Evolutionary conservation across 768 basidiomycete species (phyloP).

Genomic region (Multifurca ochricompacta): DNA sequence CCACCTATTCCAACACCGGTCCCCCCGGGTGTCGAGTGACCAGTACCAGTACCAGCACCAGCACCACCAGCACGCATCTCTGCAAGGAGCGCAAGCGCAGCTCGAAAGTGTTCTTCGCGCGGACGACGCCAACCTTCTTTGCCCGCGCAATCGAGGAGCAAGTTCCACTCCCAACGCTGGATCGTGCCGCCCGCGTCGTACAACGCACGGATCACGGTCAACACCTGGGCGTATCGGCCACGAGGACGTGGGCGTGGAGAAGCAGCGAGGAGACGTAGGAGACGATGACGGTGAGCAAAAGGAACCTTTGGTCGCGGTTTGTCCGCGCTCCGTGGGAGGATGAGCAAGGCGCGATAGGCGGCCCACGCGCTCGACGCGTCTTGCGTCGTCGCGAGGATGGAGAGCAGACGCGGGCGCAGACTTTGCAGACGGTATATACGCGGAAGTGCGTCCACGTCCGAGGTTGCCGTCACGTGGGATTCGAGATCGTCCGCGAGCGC

Average conservation of each 20-base stretch:
- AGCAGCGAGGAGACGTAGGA: slow-evolving; percentile 51
- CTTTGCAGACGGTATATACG: not conserved
- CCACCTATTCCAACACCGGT: too few relatives aligned
- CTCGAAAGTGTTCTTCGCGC: slow-evolving; percentile 47
- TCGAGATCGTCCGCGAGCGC: slow-evolving; percentile 12
- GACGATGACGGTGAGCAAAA: slow-evolving; percentile 45
- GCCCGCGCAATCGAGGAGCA: slow-evolving; percentile 59
- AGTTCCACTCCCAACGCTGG: slow-evolving; percentile 68
- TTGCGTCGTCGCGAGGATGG: slow-evolving; percentile 9
- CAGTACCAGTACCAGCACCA: not conserved
- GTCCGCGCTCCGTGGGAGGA: slow-evolving; percentile 12
- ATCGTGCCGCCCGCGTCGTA: slow-evolving; percentile 47
- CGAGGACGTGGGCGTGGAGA: slow-evolving; percentile 47
- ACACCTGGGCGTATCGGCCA: slow-evolving; percentile 50
- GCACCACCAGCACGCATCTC: slow-evolving; percentile 43
- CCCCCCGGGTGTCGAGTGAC: too few relatives aligned
- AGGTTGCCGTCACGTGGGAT: not conserved
- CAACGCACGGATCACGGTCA: slow-evolving; percentile 58
- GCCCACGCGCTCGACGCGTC: slow-evolving; percentile 31
- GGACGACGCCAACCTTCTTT: slow-evolving; percentile 53
- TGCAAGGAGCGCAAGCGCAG: slow-evolving; percentile 50
- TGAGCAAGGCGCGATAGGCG: slow-evolving; percentile 34
- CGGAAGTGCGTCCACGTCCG: not conserved
- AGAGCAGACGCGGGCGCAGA: slow-evolving; percentile 6
- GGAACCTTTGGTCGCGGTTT: slow-evolving; percentile 23